Conservation (phyloP, 2,329 filamentous ascomycete genomes). For the Phialophora chinensis region DNA sequence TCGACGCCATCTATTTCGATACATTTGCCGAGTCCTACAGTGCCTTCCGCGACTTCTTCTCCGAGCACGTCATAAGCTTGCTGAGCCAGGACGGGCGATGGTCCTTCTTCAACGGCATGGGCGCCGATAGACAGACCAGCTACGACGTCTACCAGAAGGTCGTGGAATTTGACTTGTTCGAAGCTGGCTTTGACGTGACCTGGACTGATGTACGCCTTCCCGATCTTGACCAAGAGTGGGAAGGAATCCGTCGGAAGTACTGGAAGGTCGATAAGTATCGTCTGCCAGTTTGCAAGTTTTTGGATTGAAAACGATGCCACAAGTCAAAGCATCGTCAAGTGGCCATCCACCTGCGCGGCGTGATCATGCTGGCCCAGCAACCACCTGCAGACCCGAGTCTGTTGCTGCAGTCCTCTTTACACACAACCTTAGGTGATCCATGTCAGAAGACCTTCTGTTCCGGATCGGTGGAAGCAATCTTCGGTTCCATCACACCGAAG, state of each 20-base stretch:
- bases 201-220: slow-evolving; percentile 82
- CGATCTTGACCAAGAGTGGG: slow-evolving; percentile 79
- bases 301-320: slow-evolving; percentile 30
- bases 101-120: slow-evolving; percentile 76
- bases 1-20: slow-evolving; percentile 95
- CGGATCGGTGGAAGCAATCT: neutral
- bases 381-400: neutral
- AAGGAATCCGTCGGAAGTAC: slow-evolving; percentile 84
- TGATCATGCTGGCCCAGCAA: neutral
- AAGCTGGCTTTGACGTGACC: slow-evolving; percentile 86
- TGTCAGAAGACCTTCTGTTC: neutral
- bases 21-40: slow-evolving; percentile 95
- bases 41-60: slow-evolving; percentile 85
- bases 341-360: too few species aligned
- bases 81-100: slow-evolving; percentile 68
- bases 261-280: slow-evolving; percentile 75
- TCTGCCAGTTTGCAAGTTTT: slow-evolving; percentile 46
- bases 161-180: slow-evolving; percentile 85
- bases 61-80: slow-evolving; percentile 80
- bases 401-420: neutral
- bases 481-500: slow-evolving; percentile 14
- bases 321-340: neutral
- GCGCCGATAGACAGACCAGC: slow-evolving; percentile 87
- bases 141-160: slow-evolving; percentile 97
- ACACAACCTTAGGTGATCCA: neutral